Evolutionary conservation across 2,329 filamentous ascomycete species (phyloP).

Genomic region (Fusarium nodosum): DNA sequence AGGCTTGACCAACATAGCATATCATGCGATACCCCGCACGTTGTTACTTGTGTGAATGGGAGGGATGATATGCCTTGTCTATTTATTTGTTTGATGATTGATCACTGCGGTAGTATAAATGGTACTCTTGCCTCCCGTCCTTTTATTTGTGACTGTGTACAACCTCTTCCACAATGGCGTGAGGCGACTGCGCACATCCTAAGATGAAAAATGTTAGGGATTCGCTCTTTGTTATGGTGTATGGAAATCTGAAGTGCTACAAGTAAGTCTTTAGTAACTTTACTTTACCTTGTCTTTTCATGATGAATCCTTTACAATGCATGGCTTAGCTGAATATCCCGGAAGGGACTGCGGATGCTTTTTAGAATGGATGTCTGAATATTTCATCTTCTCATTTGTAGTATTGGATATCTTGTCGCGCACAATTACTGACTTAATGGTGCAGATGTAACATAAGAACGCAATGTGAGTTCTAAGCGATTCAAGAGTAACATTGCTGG

Average conservation of each 20-base stretch:
- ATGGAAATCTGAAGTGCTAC: neutral
- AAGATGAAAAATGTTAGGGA: too few species aligned
- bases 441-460: slow-evolving; percentile 5
- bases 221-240: neutral
- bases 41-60: slow-evolving; percentile 26
- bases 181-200: neutral
- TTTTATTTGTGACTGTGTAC: neutral
- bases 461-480: neutral
- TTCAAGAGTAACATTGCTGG: neutral
- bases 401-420: neutral
- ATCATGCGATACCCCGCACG: slow-evolving; percentile 48
- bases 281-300: slow-evolving; percentile 7
- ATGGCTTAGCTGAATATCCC: slow-evolving; percentile 55
- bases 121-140: slow-evolving; percentile 3
- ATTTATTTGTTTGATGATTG: slow-evolving; percentile 8
- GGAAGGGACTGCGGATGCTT: slow-evolving; percentile 45
- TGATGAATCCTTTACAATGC: slow-evolving; percentile 53
- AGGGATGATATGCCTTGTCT: slow-evolving; percentile 4
- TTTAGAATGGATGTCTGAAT: slow-evolving; percentile 53
- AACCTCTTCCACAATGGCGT: neutral
- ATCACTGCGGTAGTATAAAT: slow-evolving; percentile 34
- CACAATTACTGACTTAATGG: slow-evolving; percentile 16
- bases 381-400: neutral
- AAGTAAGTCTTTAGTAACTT: slow-evolving; percentile 28
- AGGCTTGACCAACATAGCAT: slow-evolving; percentile 23